Percentiles rank a stretch among this genome's conserved stretches.
Conservation (phyloP, 2,329 filamentous ascomycete species). For the Atkinsonella texensis region DNA sequence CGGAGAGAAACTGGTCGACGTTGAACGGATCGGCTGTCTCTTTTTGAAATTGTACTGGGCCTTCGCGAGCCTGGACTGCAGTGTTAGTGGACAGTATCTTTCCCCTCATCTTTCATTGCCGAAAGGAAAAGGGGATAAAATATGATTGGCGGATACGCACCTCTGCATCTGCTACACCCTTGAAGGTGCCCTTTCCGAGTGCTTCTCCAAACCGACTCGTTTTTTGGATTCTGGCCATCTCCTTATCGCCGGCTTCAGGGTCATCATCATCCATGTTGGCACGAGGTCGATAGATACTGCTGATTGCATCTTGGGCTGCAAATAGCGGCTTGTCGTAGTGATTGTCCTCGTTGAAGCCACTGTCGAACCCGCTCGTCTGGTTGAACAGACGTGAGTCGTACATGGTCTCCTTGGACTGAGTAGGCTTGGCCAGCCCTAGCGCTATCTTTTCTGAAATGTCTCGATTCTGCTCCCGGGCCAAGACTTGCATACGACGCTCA, state of each 20-base stretch:
- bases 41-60: constrained; percentile 94
- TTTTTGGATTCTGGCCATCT: constrained; percentile 83
- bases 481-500: constrained; percentile 80
- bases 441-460: constrained; percentile 97
- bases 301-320: constrained; percentile 88
- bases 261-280: constrained; percentile 65
- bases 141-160: constrained; percentile 29
- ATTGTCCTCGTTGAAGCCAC: constrained; percentile 95
- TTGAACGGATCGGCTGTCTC: constrained; percentile 79
- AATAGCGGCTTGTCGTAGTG: constrained; percentile 96
- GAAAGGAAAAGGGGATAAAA: neutral
- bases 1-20: constrained; percentile 84
- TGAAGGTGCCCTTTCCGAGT: constrained; percentile 81
- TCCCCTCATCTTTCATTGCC: neutral
- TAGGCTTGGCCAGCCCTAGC: constrained; percentile 86
- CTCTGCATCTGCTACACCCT: constrained; percentile 73
- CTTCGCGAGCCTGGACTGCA: constrained; percentile 54
- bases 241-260: constrained; percentile 66
- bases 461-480: constrained; percentile 89
- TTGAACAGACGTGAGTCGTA: constrained; percentile 96
- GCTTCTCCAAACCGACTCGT: constrained; percentile 74
- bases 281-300: constrained; percentile 79
- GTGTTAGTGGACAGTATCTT: constrained; percentile 17
- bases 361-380: constrained; percentile 79
- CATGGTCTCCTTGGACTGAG: constrained; percentile 85